Conservation (phyloP, 805 yeast species). For the Kazachstania taianensis region DNA sequence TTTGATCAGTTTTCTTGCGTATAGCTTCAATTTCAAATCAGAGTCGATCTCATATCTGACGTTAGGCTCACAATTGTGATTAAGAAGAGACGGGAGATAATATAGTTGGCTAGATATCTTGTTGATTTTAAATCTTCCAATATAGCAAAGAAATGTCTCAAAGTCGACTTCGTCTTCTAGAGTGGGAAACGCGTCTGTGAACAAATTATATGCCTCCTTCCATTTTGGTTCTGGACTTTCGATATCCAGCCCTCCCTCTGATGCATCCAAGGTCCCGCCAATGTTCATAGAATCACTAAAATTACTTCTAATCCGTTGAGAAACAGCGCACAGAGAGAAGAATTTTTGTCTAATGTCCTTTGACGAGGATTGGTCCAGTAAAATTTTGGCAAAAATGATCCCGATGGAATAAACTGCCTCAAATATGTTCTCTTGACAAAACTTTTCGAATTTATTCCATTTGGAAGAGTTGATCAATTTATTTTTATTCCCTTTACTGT, state of each 20-base stretch:
- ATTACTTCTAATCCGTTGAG: constrained; percentile 54
- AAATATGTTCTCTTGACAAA: constrained; percentile 57
- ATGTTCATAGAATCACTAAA: constrained; percentile 44
- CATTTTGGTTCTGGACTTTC: constrained; percentile 33
- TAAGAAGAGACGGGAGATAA: constrained; percentile 56
- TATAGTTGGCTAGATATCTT: constrained; percentile 56
- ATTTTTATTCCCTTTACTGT: constrained; percentile 33
- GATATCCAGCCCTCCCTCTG: constrained; percentile 41
- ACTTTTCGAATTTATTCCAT: constrained; percentile 49
- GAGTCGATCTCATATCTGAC: constrained; percentile 41
- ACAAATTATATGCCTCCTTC: constrained; percentile 44
- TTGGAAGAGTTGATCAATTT: constrained; percentile 33
- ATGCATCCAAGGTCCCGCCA: constrained; percentile 34
- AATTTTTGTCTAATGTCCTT: constrained; percentile 38
- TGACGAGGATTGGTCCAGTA: constrained; percentile 31
- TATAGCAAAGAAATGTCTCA: constrained; percentile 46
- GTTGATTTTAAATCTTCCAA: constrained; percentile 70
- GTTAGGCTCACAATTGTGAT: constrained; percentile 70
- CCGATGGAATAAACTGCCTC: constrained; percentile 59
- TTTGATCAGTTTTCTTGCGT: constrained; percentile 46
- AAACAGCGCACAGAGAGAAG: constrained; percentile 54
- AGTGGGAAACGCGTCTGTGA: constrained; percentile 38
- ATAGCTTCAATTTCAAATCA: constrained; percentile 44
- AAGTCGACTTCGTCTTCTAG: constrained; percentile 31
- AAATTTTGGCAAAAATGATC: constrained; percentile 38